Conservation (phyloP, 805 yeast species). For the Nakazawaea ambrosiae region DNA sequence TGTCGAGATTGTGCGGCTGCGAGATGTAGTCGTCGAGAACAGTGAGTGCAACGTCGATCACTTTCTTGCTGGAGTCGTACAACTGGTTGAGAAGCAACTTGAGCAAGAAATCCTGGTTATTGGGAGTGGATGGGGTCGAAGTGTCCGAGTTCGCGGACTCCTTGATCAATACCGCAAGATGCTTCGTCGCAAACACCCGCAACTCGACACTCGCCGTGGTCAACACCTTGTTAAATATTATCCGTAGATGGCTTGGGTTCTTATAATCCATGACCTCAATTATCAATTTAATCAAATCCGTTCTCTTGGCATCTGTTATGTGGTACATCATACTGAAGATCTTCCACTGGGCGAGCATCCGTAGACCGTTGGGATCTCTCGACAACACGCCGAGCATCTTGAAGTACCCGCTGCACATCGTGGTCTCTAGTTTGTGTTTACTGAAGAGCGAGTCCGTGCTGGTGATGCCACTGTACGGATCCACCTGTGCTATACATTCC, state of each 20-base stretch:
- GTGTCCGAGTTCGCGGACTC: slow-evolving; percentile 15
- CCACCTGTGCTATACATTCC: slow-evolving; percentile 81
- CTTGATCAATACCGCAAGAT: slow-evolving; percentile 35
- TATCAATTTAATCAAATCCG: slow-evolving; percentile 49
- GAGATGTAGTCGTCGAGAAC: slow-evolving; percentile 42
- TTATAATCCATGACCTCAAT: slow-evolving; percentile 57
- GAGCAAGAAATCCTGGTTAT: slow-evolving; percentile 42
- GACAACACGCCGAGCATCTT: slow-evolving; percentile 71
- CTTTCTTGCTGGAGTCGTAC: slow-evolving; percentile 55
- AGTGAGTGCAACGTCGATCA: slow-evolving; percentile 50
- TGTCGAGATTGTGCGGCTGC: slow-evolving; percentile 34
- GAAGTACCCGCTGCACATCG: slow-evolving; percentile 73
- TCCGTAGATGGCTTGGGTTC: slow-evolving; percentile 58
- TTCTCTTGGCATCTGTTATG: slow-evolving; percentile 50
- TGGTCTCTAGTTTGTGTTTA: slow-evolving; percentile 46
- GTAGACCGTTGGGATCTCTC: slow-evolving; percentile 51
- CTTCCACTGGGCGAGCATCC: slow-evolving; percentile 74
- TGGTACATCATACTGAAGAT: slow-evolving; percentile 76
- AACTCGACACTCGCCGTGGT: slow-evolving; percentile 44
- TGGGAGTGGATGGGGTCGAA: too few species aligned
- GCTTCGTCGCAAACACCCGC: slow-evolving; percentile 49
- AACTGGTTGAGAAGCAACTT: slow-evolving; percentile 56
- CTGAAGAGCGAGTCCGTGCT: slow-evolving; percentile 74
- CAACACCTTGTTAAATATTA: slow-evolving; percentile 59
- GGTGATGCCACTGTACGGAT: slow-evolving; percentile 68